A percentile compares a stretch with the other conserved stretches of the same genome.
These are phyloP conservation scores for Tardiomyces blankii DNA, from an alignment of 1,139 yeast species.

Conservation along the genomic window DNA sequence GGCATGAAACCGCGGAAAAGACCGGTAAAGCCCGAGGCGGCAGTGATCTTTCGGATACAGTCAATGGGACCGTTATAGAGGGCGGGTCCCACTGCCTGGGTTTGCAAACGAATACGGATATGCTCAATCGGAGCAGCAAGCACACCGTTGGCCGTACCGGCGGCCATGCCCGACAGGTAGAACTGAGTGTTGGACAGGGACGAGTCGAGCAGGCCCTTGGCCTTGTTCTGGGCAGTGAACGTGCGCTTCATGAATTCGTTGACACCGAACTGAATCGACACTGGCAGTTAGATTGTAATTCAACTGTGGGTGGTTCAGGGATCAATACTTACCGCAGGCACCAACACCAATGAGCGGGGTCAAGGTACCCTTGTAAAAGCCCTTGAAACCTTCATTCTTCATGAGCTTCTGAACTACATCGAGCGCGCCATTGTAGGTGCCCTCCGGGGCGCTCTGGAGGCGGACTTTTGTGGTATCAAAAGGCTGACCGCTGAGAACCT, in stretches of 20 bases:
- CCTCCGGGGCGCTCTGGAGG: slow-evolving; percentile 73
- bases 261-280: slow-evolving; percentile 79
- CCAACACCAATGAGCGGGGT: slow-evolving; percentile 89
- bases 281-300: slow-evolving; percentile 19
- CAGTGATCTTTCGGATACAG: slow-evolving; percentile 48
- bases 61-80: slow-evolving; percentile 71
- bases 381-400: slow-evolving; percentile 64
- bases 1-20: slow-evolving; percentile 72
- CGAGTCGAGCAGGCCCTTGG: slow-evolving; percentile 29
- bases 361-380: slow-evolving; percentile 82
- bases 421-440: slow-evolving; percentile 60
- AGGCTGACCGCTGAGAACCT: slow-evolving; percentile 93
- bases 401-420: slow-evolving; percentile 66
- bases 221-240: slow-evolving; percentile 34
- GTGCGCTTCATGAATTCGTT: slow-evolving; percentile 87
- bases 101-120: slow-evolving; percentile 80
- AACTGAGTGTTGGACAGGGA: slow-evolving; percentile 43
- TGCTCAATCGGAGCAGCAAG: slow-evolving; percentile 90
- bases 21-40: slow-evolving; percentile 46
- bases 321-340: slow-evolving; percentile 39
- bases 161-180: slow-evolving; percentile 73
- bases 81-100: slow-evolving; percentile 46
- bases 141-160: slow-evolving; percentile 81
- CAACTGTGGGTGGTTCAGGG: no score
- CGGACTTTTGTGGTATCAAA: slow-evolving; percentile 92